A percentile compares a stretch with the other conserved stretches of the same genome.
These are phyloP conservation scores for Penicillium capsulatum DNA, from an alignment of 2,329 filamentous ascomycete species.

Conservation along the genomic window DNA sequence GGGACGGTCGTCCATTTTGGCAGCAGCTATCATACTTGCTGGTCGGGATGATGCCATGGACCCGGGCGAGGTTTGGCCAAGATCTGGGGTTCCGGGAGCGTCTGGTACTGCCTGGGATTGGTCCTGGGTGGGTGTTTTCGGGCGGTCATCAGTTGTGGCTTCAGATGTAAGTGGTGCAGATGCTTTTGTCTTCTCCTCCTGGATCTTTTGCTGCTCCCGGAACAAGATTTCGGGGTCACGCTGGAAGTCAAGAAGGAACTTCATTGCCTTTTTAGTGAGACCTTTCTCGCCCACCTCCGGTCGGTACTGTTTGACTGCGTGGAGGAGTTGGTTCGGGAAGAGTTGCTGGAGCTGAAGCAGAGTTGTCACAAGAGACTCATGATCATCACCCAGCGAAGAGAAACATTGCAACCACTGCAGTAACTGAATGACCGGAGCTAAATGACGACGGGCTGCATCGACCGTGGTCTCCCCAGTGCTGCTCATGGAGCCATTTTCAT, in stretches of 20 bases:
- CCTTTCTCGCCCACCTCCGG: slow-evolving; percentile 94
- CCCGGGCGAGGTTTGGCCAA: slow-evolving; percentile 19
- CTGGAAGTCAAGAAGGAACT: slow-evolving; percentile 77
- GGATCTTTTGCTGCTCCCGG: slow-evolving; percentile 33
- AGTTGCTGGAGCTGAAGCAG: slow-evolving; percentile 82
- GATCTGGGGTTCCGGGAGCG: slow-evolving; percentile 20
- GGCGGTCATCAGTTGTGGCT: slow-evolving; percentile 20
- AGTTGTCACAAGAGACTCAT: slow-evolving; percentile 82
- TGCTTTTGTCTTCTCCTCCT: slow-evolving; percentile 21
- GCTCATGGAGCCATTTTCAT: slow-evolving; percentile 82
- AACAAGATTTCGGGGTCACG: slow-evolving; percentile 62
- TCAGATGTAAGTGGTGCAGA: slow-evolving; percentile 11
- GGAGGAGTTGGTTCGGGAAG: slow-evolving; percentile 82
- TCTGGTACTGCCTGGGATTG: slow-evolving; percentile 11
- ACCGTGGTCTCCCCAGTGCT: slow-evolving; percentile 81
- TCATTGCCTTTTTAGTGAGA: slow-evolving; percentile 79
- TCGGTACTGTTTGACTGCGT: slow-evolving; percentile 87
- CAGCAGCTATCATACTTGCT: slow-evolving; percentile 16
- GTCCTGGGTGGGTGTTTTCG: slow-evolving; percentile 27
- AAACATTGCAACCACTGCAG: slow-evolving; percentile 98
- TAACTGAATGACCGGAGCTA: slow-evolving; percentile 86
- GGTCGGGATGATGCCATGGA: slow-evolving; percentile 26
- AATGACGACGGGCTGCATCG: slow-evolving; percentile 75
- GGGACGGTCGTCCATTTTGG: slow-evolving; percentile 24
- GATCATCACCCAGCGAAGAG: slow-evolving; percentile 84